A percentile compares a stretch with the other conserved stretches of the same genome.
Evolutionary conservation across 106 monocot species (phyloP).

Genomic region (Dioscorea zingiberensis): DNA sequence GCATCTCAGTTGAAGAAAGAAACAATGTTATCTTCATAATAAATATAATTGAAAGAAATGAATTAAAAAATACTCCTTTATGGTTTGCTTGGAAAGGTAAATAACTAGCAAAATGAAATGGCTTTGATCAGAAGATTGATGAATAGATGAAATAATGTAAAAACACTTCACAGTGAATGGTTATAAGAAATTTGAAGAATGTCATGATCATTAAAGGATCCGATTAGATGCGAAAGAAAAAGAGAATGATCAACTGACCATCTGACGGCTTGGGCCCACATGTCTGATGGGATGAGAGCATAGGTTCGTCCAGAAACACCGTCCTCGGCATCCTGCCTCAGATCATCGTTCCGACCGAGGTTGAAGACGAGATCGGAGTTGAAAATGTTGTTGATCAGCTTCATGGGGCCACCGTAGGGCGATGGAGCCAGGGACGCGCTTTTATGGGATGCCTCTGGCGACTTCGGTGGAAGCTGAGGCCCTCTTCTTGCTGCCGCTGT

Average conservation of each 20-base stretch:
- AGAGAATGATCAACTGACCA: slow-evolving; percentile 21
- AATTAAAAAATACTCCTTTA: not conserved
- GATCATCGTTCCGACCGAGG: slow-evolving; percentile 26
- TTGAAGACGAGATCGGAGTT: slow-evolving; percentile 63
- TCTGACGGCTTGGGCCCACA: slow-evolving; percentile 44
- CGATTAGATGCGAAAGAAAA: too few species aligned
- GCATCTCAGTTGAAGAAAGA: not conserved
- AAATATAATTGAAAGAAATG: not conserved
- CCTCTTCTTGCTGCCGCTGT: slow-evolving; percentile 7
- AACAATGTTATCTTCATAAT: not conserved
- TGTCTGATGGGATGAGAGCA: slow-evolving; percentile 43
- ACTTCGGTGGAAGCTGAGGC: too few species aligned
- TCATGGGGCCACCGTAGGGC: slow-evolving; percentile 35
- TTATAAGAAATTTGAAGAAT: not conserved
- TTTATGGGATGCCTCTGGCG: slow-evolving; percentile 39
- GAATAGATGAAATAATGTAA: not conserved
- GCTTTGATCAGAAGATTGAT: not conserved
- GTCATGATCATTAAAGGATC: too few species aligned
- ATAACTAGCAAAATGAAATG: not conserved
- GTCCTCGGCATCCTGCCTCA: slow-evolving; percentile 6
- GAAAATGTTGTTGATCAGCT: slow-evolving; percentile 62
- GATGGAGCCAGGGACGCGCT: slow-evolving; percentile 29
- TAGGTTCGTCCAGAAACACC: slow-evolving; percentile 24
- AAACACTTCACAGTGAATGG: not conserved
- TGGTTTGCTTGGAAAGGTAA: too few species aligned